These are phyloP conservation scores for Paratinospora sagittata DNA, from an alignment of 164 flowering plant species.

Conservation along the genomic window DNA sequence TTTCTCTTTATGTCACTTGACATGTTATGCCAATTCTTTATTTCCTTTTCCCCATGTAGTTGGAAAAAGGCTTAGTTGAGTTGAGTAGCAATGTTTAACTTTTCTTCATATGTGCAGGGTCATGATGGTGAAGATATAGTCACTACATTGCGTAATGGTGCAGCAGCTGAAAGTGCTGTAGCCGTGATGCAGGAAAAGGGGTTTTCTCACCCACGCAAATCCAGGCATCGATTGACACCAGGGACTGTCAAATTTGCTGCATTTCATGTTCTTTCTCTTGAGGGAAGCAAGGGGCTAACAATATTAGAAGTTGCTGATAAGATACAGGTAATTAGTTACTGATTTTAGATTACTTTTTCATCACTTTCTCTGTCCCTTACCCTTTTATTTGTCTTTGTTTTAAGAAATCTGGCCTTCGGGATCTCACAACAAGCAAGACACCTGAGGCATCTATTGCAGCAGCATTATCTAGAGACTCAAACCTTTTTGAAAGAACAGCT, in stretches of 20 bases:
- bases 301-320: constrained; percentile 79
- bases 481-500: constrained; percentile 87
- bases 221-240: constrained; percentile 91
- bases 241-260: constrained; percentile 98
- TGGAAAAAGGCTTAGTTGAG: too few species aligned
- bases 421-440: constrained; percentile 92
- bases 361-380: constrained; percentile 4
- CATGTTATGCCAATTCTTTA: background rate
- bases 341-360: background rate
- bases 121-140: constrained; percentile 63
- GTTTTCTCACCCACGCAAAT: constrained; percentile 58
- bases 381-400: constrained; percentile 13
- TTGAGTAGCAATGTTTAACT: background rate
- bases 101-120: constrained; percentile 43
- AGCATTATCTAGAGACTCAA: constrained; percentile 82
- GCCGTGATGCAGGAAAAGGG: constrained; percentile 85
- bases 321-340: constrained; percentile 61
- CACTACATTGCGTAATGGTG: constrained; percentile 69
- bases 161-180: constrained; percentile 82
- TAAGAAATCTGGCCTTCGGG: constrained; percentile 92
- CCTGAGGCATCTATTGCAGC: constrained; percentile 97
- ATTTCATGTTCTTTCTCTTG: constrained; percentile 84
- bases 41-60: background rate
- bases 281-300: constrained; percentile 70
- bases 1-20: background rate